Evolutionary conservation across 176 grass and related monocot genomes (phyloP), one percentile per base, ranked within the genome.

Genomic region (Avena eriantha): DNA sequence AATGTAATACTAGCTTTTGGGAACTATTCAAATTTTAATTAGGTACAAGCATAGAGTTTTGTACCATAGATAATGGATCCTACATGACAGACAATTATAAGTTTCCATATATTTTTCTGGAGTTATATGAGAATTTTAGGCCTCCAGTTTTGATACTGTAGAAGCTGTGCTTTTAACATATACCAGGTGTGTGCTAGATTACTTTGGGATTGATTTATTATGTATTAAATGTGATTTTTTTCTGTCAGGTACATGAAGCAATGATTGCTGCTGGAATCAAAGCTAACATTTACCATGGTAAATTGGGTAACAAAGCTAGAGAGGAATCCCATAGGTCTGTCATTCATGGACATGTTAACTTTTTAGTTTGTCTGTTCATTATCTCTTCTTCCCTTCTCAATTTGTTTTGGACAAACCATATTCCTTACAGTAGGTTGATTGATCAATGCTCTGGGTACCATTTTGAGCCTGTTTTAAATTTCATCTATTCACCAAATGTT

Each of bases 281-380:
- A 79, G 55, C 96, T 79, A 89, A 92, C 86, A 92, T 94, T 58
- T 95, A 98, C 87, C 92, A 95, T 22, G 96, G 96, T 55, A 82
- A 91, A 92, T 91, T 98, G 96, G 88, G 96, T 19, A 76, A 43
- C 71, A 91, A 87, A 90, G 93, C 90, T 68, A 89, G 96, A 81
- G 93, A 94, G 87, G 86, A 94, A 85, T 89, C 88, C 7, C 96
- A 98, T 85, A 98, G 96, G 93, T 96, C 78, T 57, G 43, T 56
- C 36, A 65, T 89, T 26, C 60, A 43, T 79, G 69, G 31, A 34
- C 72, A 43, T 81, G 63, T 8, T 80, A 61, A 61, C 46, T 76
- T 74, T 84, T 90, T 81, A 43, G 10, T 50, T 69, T 84, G 49
- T 22, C 23, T 76, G 24, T 85, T 75, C 36, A 19, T 21, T 19